phyloP scores from a whole-genome alignment of 176 grass and related monocot species.

The Musa schizocarpa region DNA sequence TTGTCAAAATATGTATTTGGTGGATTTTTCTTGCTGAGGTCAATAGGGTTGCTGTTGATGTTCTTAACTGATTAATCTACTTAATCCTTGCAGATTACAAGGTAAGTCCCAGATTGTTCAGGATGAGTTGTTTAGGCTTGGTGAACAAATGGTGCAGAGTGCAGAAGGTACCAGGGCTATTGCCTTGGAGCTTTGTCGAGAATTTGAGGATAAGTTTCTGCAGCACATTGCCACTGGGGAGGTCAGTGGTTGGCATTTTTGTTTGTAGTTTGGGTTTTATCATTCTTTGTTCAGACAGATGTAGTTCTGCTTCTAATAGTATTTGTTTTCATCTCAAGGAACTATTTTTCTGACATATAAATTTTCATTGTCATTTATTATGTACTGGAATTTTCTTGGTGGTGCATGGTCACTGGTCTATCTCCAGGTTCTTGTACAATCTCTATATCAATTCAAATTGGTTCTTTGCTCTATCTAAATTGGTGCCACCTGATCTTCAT shows the following conservation, averaged over 20 bases:
- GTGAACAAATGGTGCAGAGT: constrained; percentile 71
- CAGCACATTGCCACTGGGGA: constrained; percentile 53
- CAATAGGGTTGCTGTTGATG: not conserved
- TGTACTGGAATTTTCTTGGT: not conserved
- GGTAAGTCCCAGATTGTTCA: constrained; percentile 72
- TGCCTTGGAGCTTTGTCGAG: constrained; percentile 77
- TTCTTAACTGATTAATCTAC: not conserved
- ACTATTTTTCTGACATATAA: too few species aligned
- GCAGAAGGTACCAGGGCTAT: constrained; percentile 67
- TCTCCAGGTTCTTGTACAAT: not conserved
- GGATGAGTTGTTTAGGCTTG: constrained; percentile 75
- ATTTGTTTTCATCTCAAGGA: not conserved
- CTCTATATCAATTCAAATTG: not conserved
- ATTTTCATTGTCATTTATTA: constrained; percentile 4
- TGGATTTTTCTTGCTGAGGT: not conserved
- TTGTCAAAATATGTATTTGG: not conserved
- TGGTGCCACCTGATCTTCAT: too few species aligned
- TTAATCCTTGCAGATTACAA: constrained; percentile 39
- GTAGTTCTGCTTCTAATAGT: not conserved
- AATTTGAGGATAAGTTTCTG: constrained; percentile 82
- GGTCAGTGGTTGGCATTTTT: constrained; percentile 36
- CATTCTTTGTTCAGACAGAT: not conserved
- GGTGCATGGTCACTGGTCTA: not conserved
- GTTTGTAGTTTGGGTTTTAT: constrained; percentile 5
- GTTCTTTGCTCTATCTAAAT: too few species aligned